These are phyloP conservation scores for Grosmannia serpens DNA, from an alignment of 2,329 filamentous ascomycete genomes.

Conservation along the genomic window DNA sequence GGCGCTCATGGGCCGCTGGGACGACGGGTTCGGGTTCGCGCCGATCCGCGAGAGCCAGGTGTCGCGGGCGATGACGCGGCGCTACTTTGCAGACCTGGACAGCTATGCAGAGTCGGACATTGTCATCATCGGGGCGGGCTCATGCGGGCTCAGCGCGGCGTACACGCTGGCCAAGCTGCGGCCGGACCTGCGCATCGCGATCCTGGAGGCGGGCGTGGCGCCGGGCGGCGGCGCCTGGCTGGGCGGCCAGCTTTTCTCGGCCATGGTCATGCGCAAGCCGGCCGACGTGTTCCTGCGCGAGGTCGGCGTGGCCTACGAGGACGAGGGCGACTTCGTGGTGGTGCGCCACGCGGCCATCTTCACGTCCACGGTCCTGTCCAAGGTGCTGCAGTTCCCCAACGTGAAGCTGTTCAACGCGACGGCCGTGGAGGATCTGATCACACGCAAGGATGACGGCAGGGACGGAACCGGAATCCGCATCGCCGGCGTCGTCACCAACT, in stretches of 20 bases:
- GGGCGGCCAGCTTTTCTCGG: slow-evolving; percentile 85
- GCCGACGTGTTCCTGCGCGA: slow-evolving; percentile 76
- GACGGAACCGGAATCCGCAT: slow-evolving; percentile 51
- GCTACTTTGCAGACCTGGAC: slow-evolving; percentile 87
- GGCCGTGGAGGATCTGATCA: slow-evolving; percentile 84
- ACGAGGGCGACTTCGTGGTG: slow-evolving; percentile 79
- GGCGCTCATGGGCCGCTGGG: slow-evolving; percentile 59
- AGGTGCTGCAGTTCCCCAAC: slow-evolving; percentile 76
- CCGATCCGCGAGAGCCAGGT: slow-evolving; percentile 88
- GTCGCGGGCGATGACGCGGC: slow-evolving; percentile 83
- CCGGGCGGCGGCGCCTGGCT: slow-evolving; percentile 88
- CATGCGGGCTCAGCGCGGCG: slow-evolving; percentile 68
- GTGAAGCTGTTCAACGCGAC: slow-evolving; percentile 96
- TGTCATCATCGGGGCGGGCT: slow-evolving; percentile 85
- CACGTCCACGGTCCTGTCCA: slow-evolving; percentile 75
- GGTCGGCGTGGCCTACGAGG: slow-evolving; percentile 73
- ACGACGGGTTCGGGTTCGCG: slow-evolving; percentile 59
- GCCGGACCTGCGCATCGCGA: slow-evolving; percentile 82
- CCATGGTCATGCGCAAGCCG: slow-evolving; percentile 92
- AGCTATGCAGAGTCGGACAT: slow-evolving; percentile 85
- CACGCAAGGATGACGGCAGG: slow-evolving; percentile 42
- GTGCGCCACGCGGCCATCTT: slow-evolving; percentile 92
- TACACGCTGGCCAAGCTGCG: slow-evolving; percentile 75
- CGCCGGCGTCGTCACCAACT: slow-evolving; percentile 88
- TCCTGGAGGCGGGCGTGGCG: slow-evolving; percentile 78